Evolutionary conservation across 805 yeast genomes (phyloP), one percentile per base, ranked within the genome.

Genomic region (Maudiozyma turicensis): DNA sequence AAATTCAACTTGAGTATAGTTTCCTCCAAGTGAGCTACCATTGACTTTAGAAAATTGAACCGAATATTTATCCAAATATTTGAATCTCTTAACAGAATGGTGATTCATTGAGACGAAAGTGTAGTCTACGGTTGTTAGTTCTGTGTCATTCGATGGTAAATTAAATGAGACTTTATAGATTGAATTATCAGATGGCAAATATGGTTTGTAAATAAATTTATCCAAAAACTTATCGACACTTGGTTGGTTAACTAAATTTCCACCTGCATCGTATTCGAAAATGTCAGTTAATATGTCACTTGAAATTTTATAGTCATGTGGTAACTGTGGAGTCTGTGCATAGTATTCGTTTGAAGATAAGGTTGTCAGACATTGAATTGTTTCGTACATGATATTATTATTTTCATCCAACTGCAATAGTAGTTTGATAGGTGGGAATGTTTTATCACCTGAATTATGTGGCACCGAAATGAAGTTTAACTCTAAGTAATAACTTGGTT

Each of bases 201-300:
- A 11, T 6, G 38, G 40, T 3, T 29, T 26, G 20, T 28, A 46
- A 32, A 49, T 49, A 7, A 59, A 49, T 10, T 51, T 43, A 3
- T 53, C 50, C 49, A 77, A 65, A 52, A 74, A 76, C 28, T 58
- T 52, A 41, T 57, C 59, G n/a, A 76, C 51, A 2, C 76, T 78
- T 1, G 74, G 74, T 57, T 76, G 80, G 14, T 54, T 57, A 54
- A 57, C 13, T 10, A 47, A 40, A 11, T n/a, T 15, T 10, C 30
- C 41, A 3, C 26, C 11, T 3, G 10, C 13, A 26, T 47, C 30
- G 15, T 43, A 40, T 20, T 41, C 44, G 8, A 48, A 32, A 2
- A 50, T 44, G 40, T 42, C 45, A 3, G 44, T 15, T 10, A 50
- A 29, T 9, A 45, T 40, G 29, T 52, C 55, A 5, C 38, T 28